phyloP scores from a whole-genome alignment of 345 rosid genomes.

The Lagerstroemia speciosa region DNA sequence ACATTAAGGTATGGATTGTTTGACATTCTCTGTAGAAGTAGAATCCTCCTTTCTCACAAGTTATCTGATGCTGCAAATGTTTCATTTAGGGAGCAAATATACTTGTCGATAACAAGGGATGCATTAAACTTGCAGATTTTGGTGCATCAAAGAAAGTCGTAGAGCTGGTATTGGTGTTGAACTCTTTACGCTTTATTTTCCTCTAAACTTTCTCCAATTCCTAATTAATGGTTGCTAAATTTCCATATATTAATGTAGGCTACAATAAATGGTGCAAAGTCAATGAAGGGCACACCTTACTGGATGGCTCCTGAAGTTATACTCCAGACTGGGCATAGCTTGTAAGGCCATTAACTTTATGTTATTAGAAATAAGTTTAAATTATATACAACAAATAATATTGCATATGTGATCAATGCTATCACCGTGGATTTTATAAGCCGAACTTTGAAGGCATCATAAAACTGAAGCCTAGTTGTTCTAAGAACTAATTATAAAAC shows the following conservation, averaged over 20 bases:
- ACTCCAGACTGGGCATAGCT: slow-evolving; percentile 94
- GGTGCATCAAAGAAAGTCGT: slow-evolving; percentile 97
- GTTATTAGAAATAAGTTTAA: background rate
- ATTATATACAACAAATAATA: background rate
- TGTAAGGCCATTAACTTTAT: slow-evolving; percentile 31
- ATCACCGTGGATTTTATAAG: no score
- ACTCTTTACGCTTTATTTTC: background rate
- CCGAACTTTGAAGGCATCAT: no score
- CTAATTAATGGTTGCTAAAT: background rate
- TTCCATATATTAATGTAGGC: slow-evolving; percentile 38
- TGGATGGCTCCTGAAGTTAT: slow-evolving; percentile 99
- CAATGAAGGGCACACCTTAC: slow-evolving; percentile 95
- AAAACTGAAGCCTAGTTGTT: no score
- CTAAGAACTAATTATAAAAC: no score
- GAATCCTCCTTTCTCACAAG: background rate
- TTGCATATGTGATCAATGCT: background rate
- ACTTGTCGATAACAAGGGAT: slow-evolving; percentile 87
- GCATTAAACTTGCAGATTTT: slow-evolving; percentile 97
- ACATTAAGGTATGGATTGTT: slow-evolving; percentile 59
- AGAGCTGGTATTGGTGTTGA: slow-evolving; percentile 52
- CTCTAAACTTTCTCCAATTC: slow-evolving; percentile 11
- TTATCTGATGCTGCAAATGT: slow-evolving; percentile 1
- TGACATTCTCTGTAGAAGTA: background rate
- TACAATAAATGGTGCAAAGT: slow-evolving; percentile 84
- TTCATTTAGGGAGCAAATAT: slow-evolving; percentile 78